A percentile compares a stretch with the other conserved stretches of the same genome.
Evolutionary conservation across 495 filamentous ascomycete species (phyloP).

Genomic region (Cetradonia linearis): DNA sequence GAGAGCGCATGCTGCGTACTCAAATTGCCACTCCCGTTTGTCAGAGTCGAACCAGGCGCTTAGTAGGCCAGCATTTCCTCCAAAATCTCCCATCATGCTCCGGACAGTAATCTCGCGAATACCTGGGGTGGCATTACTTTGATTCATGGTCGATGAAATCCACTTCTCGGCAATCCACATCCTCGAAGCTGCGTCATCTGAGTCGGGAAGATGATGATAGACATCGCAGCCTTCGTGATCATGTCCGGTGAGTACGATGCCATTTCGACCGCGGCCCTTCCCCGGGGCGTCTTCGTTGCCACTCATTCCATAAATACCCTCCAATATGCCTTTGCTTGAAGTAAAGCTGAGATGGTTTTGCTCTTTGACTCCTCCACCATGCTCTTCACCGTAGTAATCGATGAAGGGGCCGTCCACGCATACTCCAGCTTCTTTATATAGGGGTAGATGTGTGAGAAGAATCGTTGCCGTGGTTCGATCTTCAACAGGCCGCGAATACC

Average conservation of each 20-base stretch:
- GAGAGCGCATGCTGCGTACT: conserved; percentile 63
- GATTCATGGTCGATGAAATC: conserved; percentile 18
- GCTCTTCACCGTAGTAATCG: conserved; percentile 49
- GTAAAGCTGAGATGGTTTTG: conserved; percentile 79
- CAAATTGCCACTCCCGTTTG: conserved; percentile 62
- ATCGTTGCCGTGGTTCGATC: conserved; percentile 61
- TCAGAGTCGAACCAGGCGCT: conserved; percentile 77
- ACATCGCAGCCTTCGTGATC: conserved; percentile 91
- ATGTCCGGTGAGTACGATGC: conserved; percentile 79
- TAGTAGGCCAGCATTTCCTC: conserved; percentile 77
- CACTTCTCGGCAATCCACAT: conserved; percentile 20
- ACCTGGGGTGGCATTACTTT: conserved; percentile 24
- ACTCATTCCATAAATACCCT: conserved; percentile 70
- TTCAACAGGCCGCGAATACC: conserved; percentile 54
- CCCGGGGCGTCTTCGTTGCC: conserved; percentile 42
- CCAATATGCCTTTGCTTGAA: conserved; percentile 57
- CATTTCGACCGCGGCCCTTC: conserved; percentile 52
- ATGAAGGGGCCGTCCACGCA: conserved; percentile 81
- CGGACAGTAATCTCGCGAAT: conserved; percentile 86
- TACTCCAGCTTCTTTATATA: conserved; percentile 72
- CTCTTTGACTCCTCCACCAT: conserved; percentile 63
- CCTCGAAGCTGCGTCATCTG: conserved; percentile 16
- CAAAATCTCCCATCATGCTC: conserved; percentile 97
- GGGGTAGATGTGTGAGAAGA: conserved; percentile 81
- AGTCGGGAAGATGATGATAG: conserved; percentile 53